Percentiles rank a stretch among this genome's conserved stretches.
phyloP scores from a whole-genome alignment of 2,329 filamentous ascomycete genomes.

The Aspergillus cejpii region DNA sequence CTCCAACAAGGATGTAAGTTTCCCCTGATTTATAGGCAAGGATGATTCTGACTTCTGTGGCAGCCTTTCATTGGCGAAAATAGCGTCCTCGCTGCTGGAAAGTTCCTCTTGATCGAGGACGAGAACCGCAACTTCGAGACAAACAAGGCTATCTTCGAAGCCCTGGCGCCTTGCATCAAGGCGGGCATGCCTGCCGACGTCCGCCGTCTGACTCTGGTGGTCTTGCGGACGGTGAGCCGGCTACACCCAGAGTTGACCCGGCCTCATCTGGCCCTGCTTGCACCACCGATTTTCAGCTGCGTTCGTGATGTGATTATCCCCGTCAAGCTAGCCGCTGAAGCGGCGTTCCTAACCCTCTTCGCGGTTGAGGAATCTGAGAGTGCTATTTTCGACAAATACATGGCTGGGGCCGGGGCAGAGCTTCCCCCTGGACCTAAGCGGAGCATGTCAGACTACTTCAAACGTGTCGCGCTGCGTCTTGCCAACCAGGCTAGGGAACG shows the following conservation, averaged over 20 bases:
- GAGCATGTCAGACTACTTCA: constrained; percentile 96
- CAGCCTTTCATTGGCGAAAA: constrained; percentile 83
- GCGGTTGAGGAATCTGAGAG: constrained; percentile 80
- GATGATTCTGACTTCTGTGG: constrained; percentile 14
- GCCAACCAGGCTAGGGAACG: constrained; percentile 84
- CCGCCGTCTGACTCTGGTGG: constrained; percentile 76
- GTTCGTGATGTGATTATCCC: constrained; percentile 91
- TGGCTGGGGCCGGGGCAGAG: constrained; percentile 60
- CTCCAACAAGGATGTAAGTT: constrained; percentile 63
- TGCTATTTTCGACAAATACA: constrained; percentile 84
- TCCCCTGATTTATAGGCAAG: constrained; percentile 4
- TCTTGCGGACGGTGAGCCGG: constrained; percentile 77
- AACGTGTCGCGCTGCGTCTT: constrained; percentile 76
- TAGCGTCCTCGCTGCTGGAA: constrained; percentile 79
- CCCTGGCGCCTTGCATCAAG: constrained; percentile 65
- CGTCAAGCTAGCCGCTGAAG: constrained; percentile 90
- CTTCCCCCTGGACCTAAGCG: constrained; percentile 69
- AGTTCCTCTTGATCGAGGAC: constrained; percentile 66
- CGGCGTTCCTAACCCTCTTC: constrained; percentile 87
- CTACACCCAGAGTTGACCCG: constrained; percentile 71
- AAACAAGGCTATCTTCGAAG: constrained; percentile 71
- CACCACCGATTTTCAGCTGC: constrained; percentile 75
- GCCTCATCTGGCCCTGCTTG: constrained; percentile 73
- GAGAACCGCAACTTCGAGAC: constrained; percentile 61
- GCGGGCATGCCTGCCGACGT: constrained; percentile 75